Conservation (phyloP, 2,329 filamentous ascomycete species). For the Cercospora zeina region DNA sequence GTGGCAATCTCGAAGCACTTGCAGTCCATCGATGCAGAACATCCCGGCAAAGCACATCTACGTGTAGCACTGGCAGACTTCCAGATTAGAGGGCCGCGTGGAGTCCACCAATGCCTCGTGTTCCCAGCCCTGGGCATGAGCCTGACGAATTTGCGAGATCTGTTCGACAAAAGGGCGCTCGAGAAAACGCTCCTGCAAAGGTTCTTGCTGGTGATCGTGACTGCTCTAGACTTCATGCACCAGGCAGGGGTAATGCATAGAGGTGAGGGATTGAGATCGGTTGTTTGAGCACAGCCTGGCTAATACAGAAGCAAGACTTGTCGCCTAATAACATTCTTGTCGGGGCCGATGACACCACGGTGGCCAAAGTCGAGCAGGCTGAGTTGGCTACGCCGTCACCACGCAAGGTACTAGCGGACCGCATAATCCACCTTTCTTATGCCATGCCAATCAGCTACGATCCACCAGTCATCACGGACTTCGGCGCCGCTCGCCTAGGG, state of each 20-base stretch:
- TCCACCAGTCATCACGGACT: conserved; percentile 30
- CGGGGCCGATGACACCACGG: neutral
- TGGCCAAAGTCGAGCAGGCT: conserved; percentile 6
- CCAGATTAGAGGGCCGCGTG: neutral
- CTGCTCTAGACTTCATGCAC: conserved; percentile 18
- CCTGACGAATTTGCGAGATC: neutral
- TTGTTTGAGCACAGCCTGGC: neutral
- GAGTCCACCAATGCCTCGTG: neutral
- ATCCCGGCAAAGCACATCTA: neutral
- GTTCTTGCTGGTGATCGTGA: conserved; percentile 20
- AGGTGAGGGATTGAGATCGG: conserved; percentile 16
- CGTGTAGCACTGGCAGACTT: neutral
- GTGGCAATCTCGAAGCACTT: neutral
- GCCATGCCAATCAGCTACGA: conserved; percentile 17
- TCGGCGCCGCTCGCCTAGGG: conserved; percentile 27
- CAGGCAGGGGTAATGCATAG: conserved; percentile 28
- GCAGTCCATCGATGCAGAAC: neutral
- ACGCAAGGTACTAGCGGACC: conserved; percentile 2
- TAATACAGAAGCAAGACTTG: neutral
- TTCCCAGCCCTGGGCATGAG: neutral
- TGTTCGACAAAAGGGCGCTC: conserved; percentile 13
- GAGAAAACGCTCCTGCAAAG: conserved; percentile 27
- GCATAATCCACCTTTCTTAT: conserved; percentile 8
- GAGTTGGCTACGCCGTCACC: neutral
- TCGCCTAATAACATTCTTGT: neutral